phyloP scores from a whole-genome alignment of 2,329 filamentous ascomycete species.

The Pyricularia sp. region DNA sequence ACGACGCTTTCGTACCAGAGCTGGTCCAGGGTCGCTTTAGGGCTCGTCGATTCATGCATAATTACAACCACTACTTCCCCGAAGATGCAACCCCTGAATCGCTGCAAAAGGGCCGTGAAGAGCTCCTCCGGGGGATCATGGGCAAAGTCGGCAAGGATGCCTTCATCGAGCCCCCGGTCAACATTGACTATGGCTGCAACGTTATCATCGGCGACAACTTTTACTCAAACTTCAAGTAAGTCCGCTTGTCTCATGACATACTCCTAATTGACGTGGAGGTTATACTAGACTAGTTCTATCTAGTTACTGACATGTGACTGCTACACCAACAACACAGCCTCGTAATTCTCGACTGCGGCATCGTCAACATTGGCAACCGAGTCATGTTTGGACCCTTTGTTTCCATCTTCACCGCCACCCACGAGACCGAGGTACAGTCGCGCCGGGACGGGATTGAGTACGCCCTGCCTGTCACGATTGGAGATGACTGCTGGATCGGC shows the following conservation, averaged over 20 bases:
- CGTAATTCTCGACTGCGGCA: conserved; percentile 64
- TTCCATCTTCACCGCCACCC: conserved; percentile 59
- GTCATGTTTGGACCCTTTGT: conserved; percentile 67
- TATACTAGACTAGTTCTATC: too few relatives aligned
- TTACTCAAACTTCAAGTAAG: conserved; percentile 52
- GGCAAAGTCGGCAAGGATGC: conserved; percentile 38
- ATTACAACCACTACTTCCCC: conserved; percentile 53
- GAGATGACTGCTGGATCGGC: conserved; percentile 47
- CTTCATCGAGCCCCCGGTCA: conserved; percentile 52
- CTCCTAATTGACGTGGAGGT: neutral
- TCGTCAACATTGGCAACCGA: conserved; percentile 59
- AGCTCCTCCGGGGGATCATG: conserved; percentile 39
- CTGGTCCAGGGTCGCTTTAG: conserved; percentile 41
- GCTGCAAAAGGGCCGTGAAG: conserved; percentile 28
- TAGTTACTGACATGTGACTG: neutral
- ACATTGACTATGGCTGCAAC: conserved; percentile 58
- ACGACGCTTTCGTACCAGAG: conserved; percentile 37
- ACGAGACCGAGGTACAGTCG: conserved; percentile 53
- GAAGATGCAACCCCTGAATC: conserved; percentile 31
- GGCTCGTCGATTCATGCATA: conserved; percentile 44
- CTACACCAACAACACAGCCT: conserved; percentile 21
- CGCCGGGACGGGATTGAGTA: conserved; percentile 38
- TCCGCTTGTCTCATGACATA: neutral
- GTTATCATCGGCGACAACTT: conserved; percentile 52
- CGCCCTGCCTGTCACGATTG: conserved; percentile 35